Base-by-base conservation (phyloP, 139 green algal genomes). In the Coelastrella sp. region DNA sequence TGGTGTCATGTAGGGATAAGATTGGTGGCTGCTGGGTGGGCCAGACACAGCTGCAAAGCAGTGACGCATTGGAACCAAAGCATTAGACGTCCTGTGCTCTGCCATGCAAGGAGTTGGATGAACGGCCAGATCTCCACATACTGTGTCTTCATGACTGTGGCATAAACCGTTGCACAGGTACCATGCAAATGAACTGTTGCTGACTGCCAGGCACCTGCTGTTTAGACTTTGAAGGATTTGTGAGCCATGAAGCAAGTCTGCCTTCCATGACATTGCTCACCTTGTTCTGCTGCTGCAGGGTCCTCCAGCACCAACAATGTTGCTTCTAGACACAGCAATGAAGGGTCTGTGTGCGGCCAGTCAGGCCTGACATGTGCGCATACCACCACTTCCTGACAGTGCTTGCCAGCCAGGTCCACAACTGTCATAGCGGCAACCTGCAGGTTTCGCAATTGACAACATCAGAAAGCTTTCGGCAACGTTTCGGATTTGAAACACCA, bases 351-450 rank as follows among this genome's bases (percentile, higher is more conserved):
- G 7, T 81, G 61, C 22, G 20, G 57, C 85, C 71, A 81, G 47
- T 76, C 71, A 0, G 75, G 81, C 57, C 87, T 89, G 56, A 94
- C 73, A 78, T 95, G 92, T 3, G 94, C 93, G 88, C 94, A 97
- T 73, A 97, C 90, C 16, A 98, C 93, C 73, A 97, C 96, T 73
- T 98, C 95, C 17, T 95, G 61, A 92, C 96, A 98, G 47, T 80
- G 61, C 5, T 78, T 59, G 10, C 95, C 95, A 32, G 94, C 94
- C 71, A 96, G 73, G 54, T 96, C 91, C 16, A 71, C 58, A 58
- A 96, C 94, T 4, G 92, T 93, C 91, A 93, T 92, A 20, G 93
- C 93, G 10, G 93, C 93, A 65, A 95, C 93, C 93, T 95, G 92
- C 57, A 60, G 71, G 6, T 23, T 47, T n/a, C 32, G 32, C 32